Evolutionary conservation across 225 moss, liverwort and hornwort genomes (phyloP), one percentile per base, ranked within the genome.

Genomic region (Ulota crispa): DNA sequence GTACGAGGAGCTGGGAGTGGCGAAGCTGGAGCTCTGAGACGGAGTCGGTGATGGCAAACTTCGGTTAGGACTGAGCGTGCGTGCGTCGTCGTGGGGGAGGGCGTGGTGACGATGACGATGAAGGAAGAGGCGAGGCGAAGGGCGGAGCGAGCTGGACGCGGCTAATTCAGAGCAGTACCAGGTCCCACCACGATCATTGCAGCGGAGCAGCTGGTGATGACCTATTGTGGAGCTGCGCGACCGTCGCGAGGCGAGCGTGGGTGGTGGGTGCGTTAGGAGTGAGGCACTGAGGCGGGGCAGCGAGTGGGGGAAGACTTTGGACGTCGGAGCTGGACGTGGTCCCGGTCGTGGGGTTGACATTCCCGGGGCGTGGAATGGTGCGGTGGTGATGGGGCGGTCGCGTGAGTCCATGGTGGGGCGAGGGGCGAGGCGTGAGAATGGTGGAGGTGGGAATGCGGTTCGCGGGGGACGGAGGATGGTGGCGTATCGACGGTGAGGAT

Each of bases 381-480:
- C 41, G 41, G 73, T 7, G 9, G 60, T 47, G 75, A 74, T 62
- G 8, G 73, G 63, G 78, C 59, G 18, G 73, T 73, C 3, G 78
- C 64, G n/a, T 31, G 50, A 26, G 65, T 77, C 53, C 37, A 66
- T 77, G 77, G 52, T 66, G 16, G 66, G 52, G 36, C 36, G 66
- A 66, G 66, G 66, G 66, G 66, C 11, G 18, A 53, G 77, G 53
- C 19, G 5, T 19, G 66, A 66, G 66, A 50, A 85, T 87, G 89
- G 89, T 79, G 77, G 70, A 63, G 63, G 32, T 31, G 78, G 74
- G 87, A 87, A 85, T 89, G 84, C 74, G 71, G 68, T 47, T 45
- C 30, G 77, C 75, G 65, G 78, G 79, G 43, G 76, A 7, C 56
- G 64, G 68, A 36, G 74, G 89, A 76, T 79, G 84, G 86, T 79